Percentiles rank a stretch among this genome's conserved stretches.
Conservation (phyloP, 306 rosid genomes). For the Vigna reflexopilosa region DNA sequence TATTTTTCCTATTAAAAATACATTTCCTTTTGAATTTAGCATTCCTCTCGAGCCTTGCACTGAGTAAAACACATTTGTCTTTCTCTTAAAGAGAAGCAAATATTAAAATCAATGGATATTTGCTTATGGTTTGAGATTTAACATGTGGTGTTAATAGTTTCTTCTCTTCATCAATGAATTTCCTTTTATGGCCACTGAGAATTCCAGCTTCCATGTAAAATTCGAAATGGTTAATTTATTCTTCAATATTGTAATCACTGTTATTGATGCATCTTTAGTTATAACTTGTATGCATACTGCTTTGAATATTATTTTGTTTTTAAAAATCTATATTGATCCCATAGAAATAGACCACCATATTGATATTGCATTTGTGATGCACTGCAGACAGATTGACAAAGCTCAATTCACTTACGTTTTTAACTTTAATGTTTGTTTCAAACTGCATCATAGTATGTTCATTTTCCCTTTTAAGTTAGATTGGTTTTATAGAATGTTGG, state of each 20-base stretch:
- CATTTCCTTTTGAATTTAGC: too few relatives aligned
- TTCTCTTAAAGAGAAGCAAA: too few relatives aligned
- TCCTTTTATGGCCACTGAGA: conserved; percentile 2
- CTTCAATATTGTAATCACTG: conserved; percentile 35
- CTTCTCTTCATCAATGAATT: background rate
- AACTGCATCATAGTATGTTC: conserved; percentile 56
- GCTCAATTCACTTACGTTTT: conserved; percentile 97
- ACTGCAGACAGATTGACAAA: conserved; percentile 93
- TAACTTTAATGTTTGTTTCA: conserved; percentile 71
- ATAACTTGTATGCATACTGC: background rate
- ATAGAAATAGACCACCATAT: conserved; percentile 1
- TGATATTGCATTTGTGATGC: conserved; percentile 41
- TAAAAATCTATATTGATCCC: background rate
- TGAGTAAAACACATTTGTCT: too few relatives aligned
- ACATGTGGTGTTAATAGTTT: background rate
- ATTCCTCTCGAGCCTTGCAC: too few relatives aligned
- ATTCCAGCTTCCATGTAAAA: conserved; percentile 28
- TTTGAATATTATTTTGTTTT: conserved; percentile 27
- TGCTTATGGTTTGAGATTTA: too few relatives aligned
- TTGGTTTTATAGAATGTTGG: too few relatives aligned
- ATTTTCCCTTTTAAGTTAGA: background rate
- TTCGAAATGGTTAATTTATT: conserved; percentile 35
- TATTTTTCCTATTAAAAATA: too few relatives aligned
- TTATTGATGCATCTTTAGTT: conserved; percentile 19
- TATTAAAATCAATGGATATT: too few relatives aligned